Percentiles rank a stretch among this genome's conserved stretches.
phyloP scores from a whole-genome alignment of 768 basidiomycete species.

The Porpolomopsis calyptriformis region DNA sequence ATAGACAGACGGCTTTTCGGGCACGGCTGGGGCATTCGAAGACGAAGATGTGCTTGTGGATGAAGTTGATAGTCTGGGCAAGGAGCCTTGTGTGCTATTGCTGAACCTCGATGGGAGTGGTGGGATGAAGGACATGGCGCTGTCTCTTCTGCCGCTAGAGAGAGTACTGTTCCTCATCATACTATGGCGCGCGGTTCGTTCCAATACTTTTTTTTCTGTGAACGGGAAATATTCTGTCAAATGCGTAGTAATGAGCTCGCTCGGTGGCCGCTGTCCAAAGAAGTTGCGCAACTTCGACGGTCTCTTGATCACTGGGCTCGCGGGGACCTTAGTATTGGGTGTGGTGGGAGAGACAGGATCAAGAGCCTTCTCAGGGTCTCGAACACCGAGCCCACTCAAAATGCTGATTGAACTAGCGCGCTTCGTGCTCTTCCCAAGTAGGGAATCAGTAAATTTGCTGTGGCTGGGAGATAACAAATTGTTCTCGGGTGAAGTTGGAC shows the following conservation, averaged over 20 bases:
- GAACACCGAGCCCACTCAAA: constrained; percentile 85
- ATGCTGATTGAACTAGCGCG: constrained; percentile 93
- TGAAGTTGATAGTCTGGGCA: constrained; percentile 30
- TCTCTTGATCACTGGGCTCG: constrained; percentile 33
- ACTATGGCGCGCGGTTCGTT: constrained; percentile 81
- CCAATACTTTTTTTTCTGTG: constrained; percentile 83
- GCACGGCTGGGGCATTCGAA: constrained; percentile 29
- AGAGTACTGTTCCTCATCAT: constrained; percentile 52
- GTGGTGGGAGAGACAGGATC: constrained; percentile 43
- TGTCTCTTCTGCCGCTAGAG: constrained; percentile 25
- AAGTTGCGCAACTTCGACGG: constrained; percentile 84
- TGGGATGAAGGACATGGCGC: constrained; percentile 39
- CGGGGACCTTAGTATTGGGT: constrained; percentile 18
- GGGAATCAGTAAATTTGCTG: constrained; percentile 13
- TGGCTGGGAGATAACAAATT: constrained; percentile 25
- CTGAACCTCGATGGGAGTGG: constrained; percentile 49
- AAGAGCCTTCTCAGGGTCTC: constrained; percentile 59
- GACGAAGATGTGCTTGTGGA: constrained; percentile 37
- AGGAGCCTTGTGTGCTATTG: constrained; percentile 46
- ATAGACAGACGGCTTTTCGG: constrained; percentile 25
- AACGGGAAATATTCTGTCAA: constrained; percentile 92
- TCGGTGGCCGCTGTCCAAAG: constrained; percentile 95
- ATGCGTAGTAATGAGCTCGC: constrained; percentile 93
- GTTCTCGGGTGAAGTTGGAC: constrained; percentile 29
- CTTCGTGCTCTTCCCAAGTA: constrained; percentile 43